Conservation (phyloP, 495 filamentous ascomycete genomes). For the Amniculicola lignicola region DNA sequence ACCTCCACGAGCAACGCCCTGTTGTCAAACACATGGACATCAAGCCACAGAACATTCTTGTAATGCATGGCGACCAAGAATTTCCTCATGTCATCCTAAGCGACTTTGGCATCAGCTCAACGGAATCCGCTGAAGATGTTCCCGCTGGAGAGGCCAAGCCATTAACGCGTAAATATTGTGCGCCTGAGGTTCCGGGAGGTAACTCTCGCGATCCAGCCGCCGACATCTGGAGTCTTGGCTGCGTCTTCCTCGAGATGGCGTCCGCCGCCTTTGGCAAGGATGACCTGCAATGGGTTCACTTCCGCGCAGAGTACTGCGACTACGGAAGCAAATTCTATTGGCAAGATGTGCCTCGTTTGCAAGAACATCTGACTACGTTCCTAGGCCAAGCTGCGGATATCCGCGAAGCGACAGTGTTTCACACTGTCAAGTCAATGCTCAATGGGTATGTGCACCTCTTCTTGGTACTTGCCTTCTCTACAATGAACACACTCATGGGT, state of each 20-base stretch:
- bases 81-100: constrained; percentile 26
- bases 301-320: constrained; percentile 24
- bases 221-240: constrained; percentile 35
- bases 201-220: constrained; percentile 21
- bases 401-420: constrained; percentile 2
- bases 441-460: too few species aligned
- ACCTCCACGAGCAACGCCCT: constrained; percentile 32
- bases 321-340: constrained; percentile 28
- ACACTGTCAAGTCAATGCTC: constrained; percentile 27
- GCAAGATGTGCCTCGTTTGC: constrained; percentile 18
- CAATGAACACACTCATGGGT: too few species aligned
- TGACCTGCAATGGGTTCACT: constrained; percentile 14
- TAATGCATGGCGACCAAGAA: constrained; percentile 23
- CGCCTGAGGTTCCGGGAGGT: constrained; percentile 23
- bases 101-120: constrained; percentile 34
- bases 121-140: not conserved
- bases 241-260: constrained; percentile 35
- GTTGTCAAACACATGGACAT: constrained; percentile 34
- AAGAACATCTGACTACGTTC: constrained; percentile 21
- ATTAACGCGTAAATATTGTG: constrained; percentile 32
- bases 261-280: constrained; percentile 4
- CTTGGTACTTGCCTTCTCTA: too few species aligned
- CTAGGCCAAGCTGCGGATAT: not conserved
- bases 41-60: constrained; percentile 37
- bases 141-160: not conserved